phyloP scores from a whole-genome alignment of 2,329 filamentous ascomycete species.

The Orbilia oligospora region DNA sequence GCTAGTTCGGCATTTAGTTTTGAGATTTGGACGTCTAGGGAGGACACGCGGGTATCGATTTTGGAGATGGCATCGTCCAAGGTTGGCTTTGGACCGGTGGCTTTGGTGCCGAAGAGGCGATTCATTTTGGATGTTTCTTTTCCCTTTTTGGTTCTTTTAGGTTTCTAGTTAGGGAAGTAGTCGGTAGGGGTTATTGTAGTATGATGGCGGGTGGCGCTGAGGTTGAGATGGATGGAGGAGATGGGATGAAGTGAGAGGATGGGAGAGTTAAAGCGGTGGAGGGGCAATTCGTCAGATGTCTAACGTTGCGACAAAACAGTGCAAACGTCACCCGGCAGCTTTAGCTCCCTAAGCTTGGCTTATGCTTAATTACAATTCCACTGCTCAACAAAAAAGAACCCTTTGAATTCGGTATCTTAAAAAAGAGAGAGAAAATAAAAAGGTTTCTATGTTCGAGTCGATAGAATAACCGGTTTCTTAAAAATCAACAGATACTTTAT shows the following conservation, averaged over 20 bases:
- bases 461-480: too few species aligned
- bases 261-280: background rate
- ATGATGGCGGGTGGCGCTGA: too few species aligned
- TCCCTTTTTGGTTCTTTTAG: too few species aligned
- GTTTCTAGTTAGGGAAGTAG: too few species aligned
- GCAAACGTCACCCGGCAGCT: background rate
- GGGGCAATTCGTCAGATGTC: background rate
- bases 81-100: constrained; percentile 88
- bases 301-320: background rate
- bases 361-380: too few species aligned
- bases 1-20: constrained; percentile 90
- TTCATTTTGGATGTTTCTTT: constrained; percentile 80
- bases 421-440: too few species aligned
- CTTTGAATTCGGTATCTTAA: too few species aligned
- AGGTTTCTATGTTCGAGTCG: too few species aligned
- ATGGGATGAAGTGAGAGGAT: background rate
- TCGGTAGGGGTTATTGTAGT: too few species aligned
- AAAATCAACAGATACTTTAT: too few species aligned
- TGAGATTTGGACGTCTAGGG: constrained; percentile 93
- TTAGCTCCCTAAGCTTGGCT: background rate
- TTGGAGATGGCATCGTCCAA: constrained; percentile 86
- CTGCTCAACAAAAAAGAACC: too few species aligned
- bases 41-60: constrained; percentile 79
- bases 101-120: constrained; percentile 91
- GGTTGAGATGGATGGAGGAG: too few species aligned